Conservation (phyloP, 2,329 filamentous ascomycete genomes). For the Apiospora sp. region DNA sequence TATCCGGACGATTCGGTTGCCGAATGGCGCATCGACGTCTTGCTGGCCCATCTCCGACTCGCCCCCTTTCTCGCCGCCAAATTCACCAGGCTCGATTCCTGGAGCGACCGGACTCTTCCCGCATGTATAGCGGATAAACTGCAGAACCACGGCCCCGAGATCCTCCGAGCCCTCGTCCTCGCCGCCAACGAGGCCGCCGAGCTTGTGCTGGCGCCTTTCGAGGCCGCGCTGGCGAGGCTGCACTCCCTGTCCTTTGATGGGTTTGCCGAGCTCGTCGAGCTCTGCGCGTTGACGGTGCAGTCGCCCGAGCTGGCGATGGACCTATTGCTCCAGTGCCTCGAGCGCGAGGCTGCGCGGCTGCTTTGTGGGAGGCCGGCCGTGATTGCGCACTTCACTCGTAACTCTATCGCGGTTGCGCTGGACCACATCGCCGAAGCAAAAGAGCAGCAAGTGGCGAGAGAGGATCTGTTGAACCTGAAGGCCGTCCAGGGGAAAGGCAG, state of each 20-base stretch:
- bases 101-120: neutral
- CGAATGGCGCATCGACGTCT: neutral
- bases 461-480: slow-evolving; percentile 30
- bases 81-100: neutral
- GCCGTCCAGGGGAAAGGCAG: slow-evolving; percentile 21
- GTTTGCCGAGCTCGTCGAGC: slow-evolving; percentile 43
- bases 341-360: slow-evolving; percentile 41
- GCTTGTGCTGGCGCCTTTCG: slow-evolving; percentile 40
- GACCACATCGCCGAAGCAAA: slow-evolving; percentile 49
- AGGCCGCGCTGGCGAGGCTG: slow-evolving; percentile 37
- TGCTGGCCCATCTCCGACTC: neutral
- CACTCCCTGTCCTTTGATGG: slow-evolving; percentile 36
- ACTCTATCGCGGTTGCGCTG: slow-evolving; percentile 46
- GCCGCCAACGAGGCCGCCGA: slow-evolving; percentile 36
- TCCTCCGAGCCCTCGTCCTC: slow-evolving; percentile 29
- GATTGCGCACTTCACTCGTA: slow-evolving; percentile 42
- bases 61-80: neutral
- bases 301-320: slow-evolving; percentile 40
- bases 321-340: slow-evolving; percentile 43
- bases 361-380: slow-evolving; percentile 38
- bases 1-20: no score
- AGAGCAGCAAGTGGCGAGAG: slow-evolving; percentile 9
- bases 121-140: neutral
- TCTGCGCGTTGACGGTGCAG: slow-evolving; percentile 41
- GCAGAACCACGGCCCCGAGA: neutral